Conservation (phyloP, 139 green algal species). For the Coelastrella sp. region DNA sequence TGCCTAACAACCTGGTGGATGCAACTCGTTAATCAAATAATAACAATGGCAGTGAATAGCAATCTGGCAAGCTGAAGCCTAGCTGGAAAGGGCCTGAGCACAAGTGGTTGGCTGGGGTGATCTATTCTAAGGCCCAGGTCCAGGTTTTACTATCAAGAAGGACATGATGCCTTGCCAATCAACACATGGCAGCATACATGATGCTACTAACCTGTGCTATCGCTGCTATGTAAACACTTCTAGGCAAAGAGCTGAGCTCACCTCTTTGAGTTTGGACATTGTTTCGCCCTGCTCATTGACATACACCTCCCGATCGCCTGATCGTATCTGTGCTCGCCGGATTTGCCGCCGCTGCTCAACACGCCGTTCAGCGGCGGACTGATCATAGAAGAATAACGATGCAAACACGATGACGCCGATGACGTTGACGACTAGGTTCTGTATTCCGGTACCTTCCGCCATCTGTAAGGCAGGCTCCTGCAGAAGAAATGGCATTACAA, state of each 20-base stretch:
- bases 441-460: background rate
- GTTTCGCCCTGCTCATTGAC: constrained; percentile 72
- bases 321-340: constrained; percentile 67
- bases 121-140: no score
- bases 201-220: no score
- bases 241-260: background rate
- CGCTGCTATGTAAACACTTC: no score
- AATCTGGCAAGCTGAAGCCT: no score
- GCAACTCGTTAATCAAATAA: no score
- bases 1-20: no score
- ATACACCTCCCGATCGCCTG: constrained; percentile 77
- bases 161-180: no score
- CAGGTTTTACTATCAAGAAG: no score
- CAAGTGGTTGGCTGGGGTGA: no score
- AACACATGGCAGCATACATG: no score
- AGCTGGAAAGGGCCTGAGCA: no score
- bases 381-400: constrained; percentile 57
- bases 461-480: constrained; percentile 48
- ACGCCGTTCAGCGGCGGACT: constrained; percentile 39
- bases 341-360: constrained; percentile 60
- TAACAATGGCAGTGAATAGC: no score
- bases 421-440: constrained; percentile 62
- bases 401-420: constrained; percentile 57
- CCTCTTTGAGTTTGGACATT: constrained; percentile 74
- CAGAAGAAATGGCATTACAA: background rate